phyloP scores from a whole-genome alignment of 345 rosid species.

The Populus ilicifolia region DNA sequence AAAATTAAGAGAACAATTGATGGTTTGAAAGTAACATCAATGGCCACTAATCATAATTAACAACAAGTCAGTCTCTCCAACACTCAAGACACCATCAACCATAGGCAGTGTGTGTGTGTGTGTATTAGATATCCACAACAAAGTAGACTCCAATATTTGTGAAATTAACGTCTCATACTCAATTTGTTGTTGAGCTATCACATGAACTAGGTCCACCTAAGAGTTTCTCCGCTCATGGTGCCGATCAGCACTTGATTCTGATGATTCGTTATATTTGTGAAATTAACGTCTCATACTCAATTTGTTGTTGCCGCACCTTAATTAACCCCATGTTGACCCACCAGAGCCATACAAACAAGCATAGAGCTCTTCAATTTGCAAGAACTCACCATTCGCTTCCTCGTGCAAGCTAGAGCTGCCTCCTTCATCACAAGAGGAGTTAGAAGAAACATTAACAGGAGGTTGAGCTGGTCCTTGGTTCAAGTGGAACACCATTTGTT shows the following conservation, averaged over 20 bases:
- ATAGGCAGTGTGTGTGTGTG: background rate
- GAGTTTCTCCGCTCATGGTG: background rate
- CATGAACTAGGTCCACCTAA: background rate
- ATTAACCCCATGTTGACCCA: constrained; percentile 43
- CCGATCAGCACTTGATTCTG: background rate
- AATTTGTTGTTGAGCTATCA: background rate
- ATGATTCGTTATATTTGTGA: background rate
- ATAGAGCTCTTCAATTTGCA: constrained; percentile 65
- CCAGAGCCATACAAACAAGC: constrained; percentile 48
- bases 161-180: background rate
- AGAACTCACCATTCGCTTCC: constrained; percentile 24
- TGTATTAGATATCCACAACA: background rate
- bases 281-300: too few relatives aligned
- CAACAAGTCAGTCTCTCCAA: background rate
- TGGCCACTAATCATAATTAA: background rate
- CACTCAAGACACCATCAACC: background rate
- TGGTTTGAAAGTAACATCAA: background rate
- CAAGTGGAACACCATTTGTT: constrained; percentile 35
- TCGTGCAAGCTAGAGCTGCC: constrained; percentile 32
- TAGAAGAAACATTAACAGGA: constrained; percentile 18
- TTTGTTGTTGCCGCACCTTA: background rate
- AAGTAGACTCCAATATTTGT: background rate
- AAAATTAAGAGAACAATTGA: too few relatives aligned
- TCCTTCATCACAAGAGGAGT: constrained; percentile 37
- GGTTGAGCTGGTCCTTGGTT: constrained; percentile 9